A percentile compares a stretch with the other conserved stretches of the same genome.
Evolutionary conservation across 345 rosid genomes (phyloP).

Genomic region (Pelargonium nanum): DNA sequence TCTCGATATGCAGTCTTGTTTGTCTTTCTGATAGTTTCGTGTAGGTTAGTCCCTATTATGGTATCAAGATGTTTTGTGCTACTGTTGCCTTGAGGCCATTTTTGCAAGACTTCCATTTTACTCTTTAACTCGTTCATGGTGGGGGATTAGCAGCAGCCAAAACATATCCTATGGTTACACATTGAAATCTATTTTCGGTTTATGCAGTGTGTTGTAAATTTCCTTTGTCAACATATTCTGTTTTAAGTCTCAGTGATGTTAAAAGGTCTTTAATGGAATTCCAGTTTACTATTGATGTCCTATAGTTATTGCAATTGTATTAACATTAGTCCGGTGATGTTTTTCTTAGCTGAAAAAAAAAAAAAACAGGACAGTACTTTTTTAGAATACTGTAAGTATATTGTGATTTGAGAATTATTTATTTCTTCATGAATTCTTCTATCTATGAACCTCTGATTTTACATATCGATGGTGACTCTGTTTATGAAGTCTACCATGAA

Average conservation of each 20-base stretch:
- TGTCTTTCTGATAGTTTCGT: background rate
- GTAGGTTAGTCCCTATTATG: background rate
- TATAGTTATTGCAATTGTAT: background rate
- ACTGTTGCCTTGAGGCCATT: background rate
- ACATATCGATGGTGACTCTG: background rate
- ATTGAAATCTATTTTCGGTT: background rate
- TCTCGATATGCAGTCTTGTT: background rate
- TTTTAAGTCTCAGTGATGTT: background rate
- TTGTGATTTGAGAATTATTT: background rate
- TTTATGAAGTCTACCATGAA: background rate
- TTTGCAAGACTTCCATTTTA: background rate
- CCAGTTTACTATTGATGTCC: background rate
- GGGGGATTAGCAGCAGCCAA: background rate
- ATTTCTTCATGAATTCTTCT: background rate
- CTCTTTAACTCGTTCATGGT: background rate
- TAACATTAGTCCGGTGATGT: background rate
- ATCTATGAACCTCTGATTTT: background rate
- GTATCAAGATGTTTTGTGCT: background rate
- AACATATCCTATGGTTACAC: background rate
- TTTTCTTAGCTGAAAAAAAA: background rate
- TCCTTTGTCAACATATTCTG: background rate
- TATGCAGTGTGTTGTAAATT: background rate
- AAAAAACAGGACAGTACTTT: background rate
- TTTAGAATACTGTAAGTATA: background rate
- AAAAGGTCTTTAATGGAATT: background rate